Conservation (phyloP, 768 basidiomycete species). For the Russula brevipes region DNA sequence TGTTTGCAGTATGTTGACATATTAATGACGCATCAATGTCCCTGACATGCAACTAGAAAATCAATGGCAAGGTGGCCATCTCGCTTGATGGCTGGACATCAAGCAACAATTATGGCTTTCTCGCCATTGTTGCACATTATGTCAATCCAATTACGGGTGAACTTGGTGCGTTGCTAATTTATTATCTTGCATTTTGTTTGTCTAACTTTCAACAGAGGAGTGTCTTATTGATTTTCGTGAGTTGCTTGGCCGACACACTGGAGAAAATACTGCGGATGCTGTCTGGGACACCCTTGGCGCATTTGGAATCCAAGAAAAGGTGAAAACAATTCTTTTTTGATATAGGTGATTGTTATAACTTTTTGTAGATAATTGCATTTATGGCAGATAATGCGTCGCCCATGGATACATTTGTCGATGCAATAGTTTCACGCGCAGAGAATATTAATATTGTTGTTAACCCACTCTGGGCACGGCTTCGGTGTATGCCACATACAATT, state of each 20-base stretch:
- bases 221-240: background rate
- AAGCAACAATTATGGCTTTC: too few relatives aligned
- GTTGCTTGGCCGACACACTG: background rate
- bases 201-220: background rate
- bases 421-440: background rate
- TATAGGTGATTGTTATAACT: background rate
- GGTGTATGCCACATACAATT: background rate
- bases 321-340: background rate
- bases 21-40: background rate
- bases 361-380: background rate
- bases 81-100: too few relatives aligned
- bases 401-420: background rate
- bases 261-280: background rate
- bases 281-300: background rate
- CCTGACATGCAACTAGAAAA: too few relatives aligned
- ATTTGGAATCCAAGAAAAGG: background rate
- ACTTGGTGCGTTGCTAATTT: background rate
- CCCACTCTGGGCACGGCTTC: background rate
- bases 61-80: too few relatives aligned
- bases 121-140: background rate
- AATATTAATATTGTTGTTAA: background rate
- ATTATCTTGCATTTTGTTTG: background rate
- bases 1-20: background rate
- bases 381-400: background rate
- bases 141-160: background rate